These are phyloP conservation scores for Trichoderma orchidacearum DNA, from an alignment of 495 filamentous ascomycete genomes.

Conservation along the genomic window DNA sequence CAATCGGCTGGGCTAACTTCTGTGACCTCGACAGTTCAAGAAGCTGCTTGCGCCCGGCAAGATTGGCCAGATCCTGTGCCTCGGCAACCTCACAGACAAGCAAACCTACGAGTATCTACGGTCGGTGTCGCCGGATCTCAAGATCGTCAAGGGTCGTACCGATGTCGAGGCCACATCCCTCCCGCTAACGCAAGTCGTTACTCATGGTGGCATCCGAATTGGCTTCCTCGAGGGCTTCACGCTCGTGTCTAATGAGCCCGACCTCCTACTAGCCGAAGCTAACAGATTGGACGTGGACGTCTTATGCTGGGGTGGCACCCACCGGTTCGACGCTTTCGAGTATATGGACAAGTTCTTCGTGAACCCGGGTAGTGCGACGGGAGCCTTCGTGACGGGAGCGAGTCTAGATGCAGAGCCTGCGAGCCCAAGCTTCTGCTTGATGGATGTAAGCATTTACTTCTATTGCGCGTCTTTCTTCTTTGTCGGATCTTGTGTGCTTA, in stretches of 20 bases:
- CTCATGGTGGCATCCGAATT: constrained; percentile 83
- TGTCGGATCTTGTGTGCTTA: too few relatives aligned
- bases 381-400: constrained; percentile 54
- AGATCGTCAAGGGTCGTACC: constrained; percentile 88
- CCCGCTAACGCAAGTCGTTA: constrained; percentile 84
- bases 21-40: constrained; percentile 57
- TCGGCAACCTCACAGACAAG: constrained; percentile 93
- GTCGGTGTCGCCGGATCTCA: constrained; percentile 79
- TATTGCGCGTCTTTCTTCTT: neutral
- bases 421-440: constrained; percentile 91
- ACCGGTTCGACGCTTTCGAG: constrained; percentile 95
- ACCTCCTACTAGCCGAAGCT: constrained; percentile 82
- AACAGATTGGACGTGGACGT: constrained; percentile 96
- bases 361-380: constrained; percentile 90
- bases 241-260: constrained; percentile 84
- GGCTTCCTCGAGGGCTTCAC: constrained; percentile 96
- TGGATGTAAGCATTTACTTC: constrained; percentile 99
- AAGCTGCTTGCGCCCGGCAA: constrained; percentile 97
- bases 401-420: constrained; percentile 56
- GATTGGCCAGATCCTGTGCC: constrained; percentile 92
- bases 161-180: constrained; percentile 87
- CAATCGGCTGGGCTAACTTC: neutral
- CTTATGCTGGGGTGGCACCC: constrained; percentile 92
- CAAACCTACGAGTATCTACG: constrained; percentile 92
- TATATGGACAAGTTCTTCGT: constrained; percentile 98